A percentile compares a stretch with the other conserved stretches of the same genome.
Evolutionary conservation across 257 asterid species (phyloP).

Genomic region (Nicotiana noctiflora): DNA sequence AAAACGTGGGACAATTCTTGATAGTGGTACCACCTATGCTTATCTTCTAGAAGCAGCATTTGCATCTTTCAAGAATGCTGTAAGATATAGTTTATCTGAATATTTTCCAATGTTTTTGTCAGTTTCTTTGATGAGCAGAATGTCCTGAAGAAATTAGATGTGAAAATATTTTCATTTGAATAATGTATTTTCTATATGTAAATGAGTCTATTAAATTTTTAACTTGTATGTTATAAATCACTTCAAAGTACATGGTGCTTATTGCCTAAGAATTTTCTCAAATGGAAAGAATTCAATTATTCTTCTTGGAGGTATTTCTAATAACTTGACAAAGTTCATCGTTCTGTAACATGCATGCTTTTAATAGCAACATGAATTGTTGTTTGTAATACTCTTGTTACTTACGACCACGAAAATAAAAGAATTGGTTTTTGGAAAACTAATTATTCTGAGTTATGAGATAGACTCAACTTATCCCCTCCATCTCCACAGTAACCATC

Average conservation of each 20-base stretch:
- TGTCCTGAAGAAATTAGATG: no score
- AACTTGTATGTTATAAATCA: conserved; percentile 39
- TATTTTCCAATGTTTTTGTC: no score
- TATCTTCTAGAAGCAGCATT: no score
- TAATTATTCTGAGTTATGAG: conserved; percentile 86
- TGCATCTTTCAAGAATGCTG: no score
- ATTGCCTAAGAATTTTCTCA: conserved; percentile 95
- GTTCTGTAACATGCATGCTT: not conserved
- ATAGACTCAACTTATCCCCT: conserved; percentile 51
- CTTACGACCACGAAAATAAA: conserved; percentile 84
- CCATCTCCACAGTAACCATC: conserved; percentile 38
- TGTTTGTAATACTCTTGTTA: conserved; percentile 93
- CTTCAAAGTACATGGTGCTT: conserved; percentile 87
- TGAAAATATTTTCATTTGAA: no score
- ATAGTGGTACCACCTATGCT: no score
- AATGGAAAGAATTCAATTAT: conserved; percentile 97
- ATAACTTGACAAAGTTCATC: not conserved
- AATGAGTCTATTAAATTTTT: not conserved
- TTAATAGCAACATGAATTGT: conserved; percentile 49
- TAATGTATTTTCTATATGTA: no score
- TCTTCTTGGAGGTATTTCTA: conserved; percentile 83
- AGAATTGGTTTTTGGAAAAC: conserved; percentile 94
- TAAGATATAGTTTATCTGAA: no score
- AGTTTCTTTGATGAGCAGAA: no score
- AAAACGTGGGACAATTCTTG: no score